Evolutionary conservation across 441 rosid genomes (phyloP).

Genomic region (Erodium texanum): DNA sequence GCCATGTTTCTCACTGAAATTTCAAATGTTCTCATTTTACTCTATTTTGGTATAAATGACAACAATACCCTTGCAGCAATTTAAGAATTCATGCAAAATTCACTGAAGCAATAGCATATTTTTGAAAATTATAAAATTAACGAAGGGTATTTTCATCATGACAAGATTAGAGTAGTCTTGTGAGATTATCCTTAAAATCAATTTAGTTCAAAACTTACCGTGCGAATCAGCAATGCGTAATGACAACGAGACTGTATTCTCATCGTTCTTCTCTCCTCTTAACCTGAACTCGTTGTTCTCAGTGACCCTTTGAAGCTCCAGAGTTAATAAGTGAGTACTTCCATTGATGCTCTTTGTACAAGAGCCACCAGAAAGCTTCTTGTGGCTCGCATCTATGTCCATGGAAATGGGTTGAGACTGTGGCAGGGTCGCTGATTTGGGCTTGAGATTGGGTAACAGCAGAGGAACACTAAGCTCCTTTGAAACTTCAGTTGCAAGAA

Average conservation of each 20-base stretch:
- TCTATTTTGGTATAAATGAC: too few species aligned
- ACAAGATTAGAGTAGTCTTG: background rate
- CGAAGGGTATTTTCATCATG: too few species aligned
- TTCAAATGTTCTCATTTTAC: too few species aligned
- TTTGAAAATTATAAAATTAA: too few species aligned
- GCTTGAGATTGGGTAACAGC: constrained; percentile 23
- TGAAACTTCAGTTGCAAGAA: constrained; percentile 41
- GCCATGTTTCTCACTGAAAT: too few species aligned
- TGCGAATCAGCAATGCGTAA: constrained; percentile 41
- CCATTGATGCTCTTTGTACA: constrained; percentile 29
- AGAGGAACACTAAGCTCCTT: constrained; percentile 28
- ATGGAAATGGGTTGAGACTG: constrained; percentile 41
- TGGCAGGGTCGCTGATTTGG: constrained; percentile 22
- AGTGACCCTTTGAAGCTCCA: constrained; percentile 36
- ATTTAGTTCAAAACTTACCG: constrained; percentile 23
- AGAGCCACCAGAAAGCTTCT: constrained; percentile 35
- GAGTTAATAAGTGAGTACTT: constrained; percentile 21
- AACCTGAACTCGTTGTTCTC: constrained; percentile 39
- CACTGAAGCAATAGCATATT: too few species aligned
- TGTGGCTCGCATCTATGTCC: constrained; percentile 48
- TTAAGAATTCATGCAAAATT: too few species aligned
- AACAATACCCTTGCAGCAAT: too few species aligned
- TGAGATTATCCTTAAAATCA: too few species aligned
- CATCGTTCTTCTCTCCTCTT: constrained; percentile 41
- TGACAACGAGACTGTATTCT: constrained; percentile 39